Conservation (phyloP, 352 stramenopile genomes). For the Phytophthora citrophthora region DNA sequence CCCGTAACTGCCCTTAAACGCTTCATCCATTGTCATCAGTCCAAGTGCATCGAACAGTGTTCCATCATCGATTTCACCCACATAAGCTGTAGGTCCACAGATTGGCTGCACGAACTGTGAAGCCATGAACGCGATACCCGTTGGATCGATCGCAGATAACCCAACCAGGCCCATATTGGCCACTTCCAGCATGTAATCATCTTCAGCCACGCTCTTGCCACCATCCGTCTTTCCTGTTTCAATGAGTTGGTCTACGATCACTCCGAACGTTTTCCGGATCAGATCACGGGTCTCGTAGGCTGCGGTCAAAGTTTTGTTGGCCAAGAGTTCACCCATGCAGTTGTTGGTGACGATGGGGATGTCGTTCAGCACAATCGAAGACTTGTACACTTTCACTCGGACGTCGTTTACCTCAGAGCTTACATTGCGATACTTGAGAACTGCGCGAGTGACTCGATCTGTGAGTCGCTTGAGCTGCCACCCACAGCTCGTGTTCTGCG, state of each 20-base stretch:
- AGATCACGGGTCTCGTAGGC: constrained; percentile 34
- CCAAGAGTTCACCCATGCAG: constrained; percentile 33
- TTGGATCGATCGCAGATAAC: constrained; percentile 42
- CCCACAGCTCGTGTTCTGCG: constrained; percentile 28
- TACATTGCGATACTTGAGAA: constrained; percentile 23
- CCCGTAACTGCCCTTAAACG: constrained; percentile 45
- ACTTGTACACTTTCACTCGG: constrained; percentile 33
- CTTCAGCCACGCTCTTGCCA: constrained; percentile 22
- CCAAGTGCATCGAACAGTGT: constrained; percentile 48
- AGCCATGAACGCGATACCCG: constrained; percentile 49
- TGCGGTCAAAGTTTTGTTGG: constrained; percentile 5
- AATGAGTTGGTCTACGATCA: constrained; percentile 37
- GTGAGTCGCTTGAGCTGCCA: constrained; percentile 35
- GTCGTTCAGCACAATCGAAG: constrained; percentile 36
- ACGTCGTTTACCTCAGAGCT: constrained; percentile 6
- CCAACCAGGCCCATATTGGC: constrained; percentile 35
- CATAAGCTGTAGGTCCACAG: constrained; percentile 46
- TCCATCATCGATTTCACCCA: constrained; percentile 53
- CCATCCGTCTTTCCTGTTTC: constrained; percentile 32
- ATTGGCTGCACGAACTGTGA: constrained; percentile 58
- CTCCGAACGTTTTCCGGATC: constrained; percentile 34
- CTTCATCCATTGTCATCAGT: constrained; percentile 32
- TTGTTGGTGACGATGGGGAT: constrained; percentile 43
- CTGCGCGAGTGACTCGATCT: constrained; percentile 20
- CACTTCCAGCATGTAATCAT: constrained; percentile 42